Evolutionary conservation across 1,284 basidiomycete species (phyloP).

Genomic region (Farysia itapuensis): DNA sequence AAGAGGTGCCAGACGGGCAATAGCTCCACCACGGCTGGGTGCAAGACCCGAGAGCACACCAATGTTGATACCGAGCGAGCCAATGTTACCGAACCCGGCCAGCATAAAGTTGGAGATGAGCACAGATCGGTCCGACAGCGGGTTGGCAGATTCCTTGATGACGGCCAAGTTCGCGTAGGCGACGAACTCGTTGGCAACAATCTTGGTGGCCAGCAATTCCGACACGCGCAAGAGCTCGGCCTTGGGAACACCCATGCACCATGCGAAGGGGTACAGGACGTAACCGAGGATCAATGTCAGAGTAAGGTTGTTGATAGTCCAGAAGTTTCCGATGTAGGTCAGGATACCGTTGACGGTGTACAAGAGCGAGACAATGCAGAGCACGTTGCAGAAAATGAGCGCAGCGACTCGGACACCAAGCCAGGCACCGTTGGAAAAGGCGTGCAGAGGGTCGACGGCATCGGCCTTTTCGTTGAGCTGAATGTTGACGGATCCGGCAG

Average conservation of each 20-base stretch:
- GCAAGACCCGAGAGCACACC: conserved; percentile 82
- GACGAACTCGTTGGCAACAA: conserved; percentile 78
- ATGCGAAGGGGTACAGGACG: conserved; percentile 78
- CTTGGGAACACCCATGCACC: conserved; percentile 64
- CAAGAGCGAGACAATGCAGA: conserved; percentile 72
- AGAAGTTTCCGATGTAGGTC: conserved; percentile 84
- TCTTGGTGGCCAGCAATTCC: conserved; percentile 77
- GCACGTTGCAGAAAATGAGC: conserved; percentile 79
- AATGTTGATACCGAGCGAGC: conserved; percentile 82
- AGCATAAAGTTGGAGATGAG: conserved; percentile 76
- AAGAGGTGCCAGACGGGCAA: conserved; percentile 72
- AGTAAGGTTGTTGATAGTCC: conserved; percentile 76
- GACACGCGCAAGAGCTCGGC: conserved; percentile 59
- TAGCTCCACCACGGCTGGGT: conserved; percentile 72
- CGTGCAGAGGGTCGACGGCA: conserved; percentile 72
- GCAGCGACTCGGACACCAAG: conserved; percentile 84
- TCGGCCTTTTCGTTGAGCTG: conserved; percentile 69
- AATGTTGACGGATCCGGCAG: conserved; percentile 75
- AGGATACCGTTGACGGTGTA: conserved; percentile 80
- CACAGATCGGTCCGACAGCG: conserved; percentile 73
- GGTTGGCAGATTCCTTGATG: conserved; percentile 59
- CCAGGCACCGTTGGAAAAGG: conserved; percentile 80
- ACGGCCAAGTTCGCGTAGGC: conserved; percentile 66
- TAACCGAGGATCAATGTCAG: conserved; percentile 79
- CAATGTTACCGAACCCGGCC: conserved; percentile 81